Conservation (phyloP, 352 stramenopile species). For the Phytophthora sp. region DNA sequence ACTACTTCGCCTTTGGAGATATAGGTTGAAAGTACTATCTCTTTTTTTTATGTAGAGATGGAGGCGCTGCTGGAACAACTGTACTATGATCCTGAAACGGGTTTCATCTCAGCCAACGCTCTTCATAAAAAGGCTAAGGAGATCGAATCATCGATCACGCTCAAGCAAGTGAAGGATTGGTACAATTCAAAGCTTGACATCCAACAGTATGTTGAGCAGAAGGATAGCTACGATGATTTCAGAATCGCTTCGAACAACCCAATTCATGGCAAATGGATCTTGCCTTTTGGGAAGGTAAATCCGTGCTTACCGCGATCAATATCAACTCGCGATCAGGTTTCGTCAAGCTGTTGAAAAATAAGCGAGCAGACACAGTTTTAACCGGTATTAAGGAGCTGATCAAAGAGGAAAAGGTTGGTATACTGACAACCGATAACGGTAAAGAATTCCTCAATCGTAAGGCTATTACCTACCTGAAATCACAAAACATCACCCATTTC, state of each 20-base stretch:
- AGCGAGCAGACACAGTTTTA: neutral
- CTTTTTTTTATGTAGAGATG: neutral
- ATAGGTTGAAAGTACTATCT: too few relatives aligned
- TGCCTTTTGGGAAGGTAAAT: neutral
- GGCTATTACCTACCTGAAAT: neutral
- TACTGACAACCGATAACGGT: neutral
- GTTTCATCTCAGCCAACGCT: neutral
- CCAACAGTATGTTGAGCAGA: neutral
- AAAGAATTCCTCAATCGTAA: neutral
- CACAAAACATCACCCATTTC: neutral
- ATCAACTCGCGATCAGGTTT: neutral
- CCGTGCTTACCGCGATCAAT: neutral
- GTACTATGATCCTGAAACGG: conserved; percentile 4
- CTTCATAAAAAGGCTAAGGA: neutral
- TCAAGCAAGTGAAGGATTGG: neutral
- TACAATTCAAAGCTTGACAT: neutral
- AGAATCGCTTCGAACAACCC: neutral
- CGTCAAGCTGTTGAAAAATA: neutral
- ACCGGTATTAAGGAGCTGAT: neutral
- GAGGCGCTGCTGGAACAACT: neutral
- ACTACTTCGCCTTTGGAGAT: too few relatives aligned
- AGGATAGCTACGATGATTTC: neutral
- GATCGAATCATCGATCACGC: neutral
- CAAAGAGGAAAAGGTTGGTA: neutral
- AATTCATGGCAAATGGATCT: neutral